Base-by-base conservation (phyloP, 1,139 yeast species). In the Magnusiomyces magnusii region DNA sequence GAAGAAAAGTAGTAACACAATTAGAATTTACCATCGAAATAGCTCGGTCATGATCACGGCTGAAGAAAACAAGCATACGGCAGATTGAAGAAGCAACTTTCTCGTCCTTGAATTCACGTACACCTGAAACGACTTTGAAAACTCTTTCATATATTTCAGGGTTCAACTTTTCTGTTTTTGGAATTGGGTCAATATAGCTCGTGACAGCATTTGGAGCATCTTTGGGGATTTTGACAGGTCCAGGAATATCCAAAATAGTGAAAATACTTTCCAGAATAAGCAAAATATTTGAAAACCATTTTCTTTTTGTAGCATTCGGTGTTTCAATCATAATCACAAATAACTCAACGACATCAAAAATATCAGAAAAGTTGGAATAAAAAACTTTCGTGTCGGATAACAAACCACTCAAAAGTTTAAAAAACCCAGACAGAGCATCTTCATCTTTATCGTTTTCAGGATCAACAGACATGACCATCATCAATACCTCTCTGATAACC, bases 21-120 rank as follows among this genome's bases (percentile, higher is more conserved):
- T 77, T 76, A 0, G 87, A 79, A 13, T 73, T 69, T 1, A 81
- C 68, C 23, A 88, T 75, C 39, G 64, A 66, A 2, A 64, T 63
- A 2, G 83, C 78, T 57, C 68, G 72, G 0, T 66, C 68, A 24
- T 78, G 78, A 17, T 78, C 76, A 47, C 78, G 75, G 7, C 89
- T 77, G 63, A 79, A 81, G 13, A 85, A 68, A 0, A 84, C 77
- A 59, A 87, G 69, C 1, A 86, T 66, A 47, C 84, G 75, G 15
- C 83, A 76, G 1, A 83, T 70, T 0, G 83, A 79, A 1, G 79
- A 64, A 0, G 86, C 85, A 1, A 82, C 72, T 47, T 78, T 74
- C 21, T 78, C 75, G 50, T 75, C 76, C 1, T 75, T 68, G 9
- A 83, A 69, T 0, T 74, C 74, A 2, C 74, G 72, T 2, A 80